Evolutionary conservation across 331 rosid species (phyloP).

Genomic region (Quercus phellos): DNA sequence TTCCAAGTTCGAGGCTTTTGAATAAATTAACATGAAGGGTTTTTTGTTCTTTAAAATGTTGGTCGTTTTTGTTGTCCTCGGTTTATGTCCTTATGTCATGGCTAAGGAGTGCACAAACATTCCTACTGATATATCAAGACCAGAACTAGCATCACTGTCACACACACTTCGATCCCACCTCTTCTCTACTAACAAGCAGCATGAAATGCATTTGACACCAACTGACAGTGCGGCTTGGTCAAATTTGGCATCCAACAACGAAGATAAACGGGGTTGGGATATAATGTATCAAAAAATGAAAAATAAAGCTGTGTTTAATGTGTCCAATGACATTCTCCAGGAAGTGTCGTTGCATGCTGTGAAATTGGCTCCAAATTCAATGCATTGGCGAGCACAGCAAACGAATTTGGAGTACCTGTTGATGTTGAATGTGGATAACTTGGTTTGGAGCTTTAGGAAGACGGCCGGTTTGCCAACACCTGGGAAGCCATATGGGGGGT

Average conservation of each 20-base stretch:
- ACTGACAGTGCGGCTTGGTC: conserved; percentile 70
- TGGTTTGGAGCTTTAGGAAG: conserved; percentile 82
- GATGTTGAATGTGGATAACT: conserved; percentile 69
- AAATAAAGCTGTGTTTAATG: conserved; percentile 19
- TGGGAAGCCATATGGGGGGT: conserved; percentile 56
- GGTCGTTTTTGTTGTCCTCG: conserved; percentile 14
- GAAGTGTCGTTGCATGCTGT: conserved; percentile 68
- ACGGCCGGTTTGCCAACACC: conserved; percentile 73
- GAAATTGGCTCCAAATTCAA: conserved; percentile 45
- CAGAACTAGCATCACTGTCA: conserved; percentile 15
- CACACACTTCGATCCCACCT: conserved; percentile 49
- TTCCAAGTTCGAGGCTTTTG: conserved; percentile 5
- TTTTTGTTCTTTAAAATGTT: conserved; percentile 19
- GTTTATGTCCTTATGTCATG: conserved; percentile 26
- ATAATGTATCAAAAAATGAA: conserved; percentile 58
- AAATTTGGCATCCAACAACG: conserved; percentile 38
- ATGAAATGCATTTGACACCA: conserved; percentile 61
- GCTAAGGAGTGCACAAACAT: conserved; percentile 66
- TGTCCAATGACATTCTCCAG: conserved; percentile 48
- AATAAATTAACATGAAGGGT: conserved; percentile 28
- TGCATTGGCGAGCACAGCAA: conserved; percentile 54
- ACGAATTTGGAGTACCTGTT: conserved; percentile 73
- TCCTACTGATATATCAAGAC: conserved; percentile 30
- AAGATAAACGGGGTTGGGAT: conserved; percentile 49
- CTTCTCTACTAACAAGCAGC: conserved; percentile 31